Evolutionary conservation across 768 basidiomycete species (phyloP), one percentile per base, ranked within the genome.

Genomic region (Podaxis mareebaensis): DNA sequence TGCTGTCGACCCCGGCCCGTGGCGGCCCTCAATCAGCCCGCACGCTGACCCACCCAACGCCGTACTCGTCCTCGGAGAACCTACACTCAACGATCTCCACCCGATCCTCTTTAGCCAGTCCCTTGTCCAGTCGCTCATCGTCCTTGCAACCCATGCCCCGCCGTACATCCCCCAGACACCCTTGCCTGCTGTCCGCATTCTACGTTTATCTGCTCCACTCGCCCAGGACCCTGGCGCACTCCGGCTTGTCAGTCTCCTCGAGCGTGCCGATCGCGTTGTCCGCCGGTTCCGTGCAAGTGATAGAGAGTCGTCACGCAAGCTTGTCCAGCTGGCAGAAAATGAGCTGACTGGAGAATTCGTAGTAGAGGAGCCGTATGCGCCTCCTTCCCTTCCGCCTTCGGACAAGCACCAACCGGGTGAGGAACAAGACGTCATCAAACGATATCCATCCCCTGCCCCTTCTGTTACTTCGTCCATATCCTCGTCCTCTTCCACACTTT

Each of bases 11-110:
- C 54, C 53, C 46, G 58, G 67, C 6, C 71, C 74, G 8, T 76
- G 75, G 75, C 66, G 44, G 5, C 68, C 70, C 40, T 48, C 65
- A 5, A 42, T 58, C 1, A 53, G 60, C 52, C 67, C 71, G 28
- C 60, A 72, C 28, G 39, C 60, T 4, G 67, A 66, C 3, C 59
- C 33, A 5, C 66, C 70, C 1, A 72, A 73, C 61, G 71, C 77
- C 60, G 64, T 82, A 48, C 76, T 82, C 65, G 63, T 81, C 38
- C 73, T 81, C 30, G 79, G 79, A 59, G 78, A 77, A 2, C 79
- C 80, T 0, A 63, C 70, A 0, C 62, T 64, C 17, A 58, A 69
- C 12, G 79, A 79, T 64, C 69, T 83, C 17, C 65, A 65, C 7
- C 76, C 79, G 0, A 68, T 83, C 1, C 65, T 79, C 11, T 66